Percentiles rank a stretch among this genome's conserved stretches.
phyloP scores from a whole-genome alignment of 164 flowering plant species.

The Saururus chinensis region DNA sequence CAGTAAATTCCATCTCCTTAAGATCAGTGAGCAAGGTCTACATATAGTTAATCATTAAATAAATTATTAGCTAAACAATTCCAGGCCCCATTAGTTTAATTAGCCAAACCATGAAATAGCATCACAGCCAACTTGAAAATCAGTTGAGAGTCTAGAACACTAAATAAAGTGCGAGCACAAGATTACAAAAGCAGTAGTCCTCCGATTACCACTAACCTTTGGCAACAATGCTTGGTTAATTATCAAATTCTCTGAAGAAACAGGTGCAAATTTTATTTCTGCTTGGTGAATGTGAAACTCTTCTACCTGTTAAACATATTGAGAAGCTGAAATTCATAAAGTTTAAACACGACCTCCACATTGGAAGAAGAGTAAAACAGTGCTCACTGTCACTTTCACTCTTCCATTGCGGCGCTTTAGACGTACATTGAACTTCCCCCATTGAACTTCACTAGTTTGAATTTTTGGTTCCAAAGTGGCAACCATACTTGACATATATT shows the following conservation, averaged over 20 bases:
- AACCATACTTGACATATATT: constrained; percentile 72
- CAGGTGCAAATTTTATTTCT: constrained; percentile 45
- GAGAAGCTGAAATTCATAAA: background rate
- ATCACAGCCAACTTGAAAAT: too few relatives aligned
- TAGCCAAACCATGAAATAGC: too few relatives aligned
- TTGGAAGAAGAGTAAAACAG: constrained; percentile 8
- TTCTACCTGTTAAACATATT: constrained; percentile 23
- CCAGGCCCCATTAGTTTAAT: background rate
- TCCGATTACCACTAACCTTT: constrained; percentile 31
- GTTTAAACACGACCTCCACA: background rate
- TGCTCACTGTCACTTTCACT: constrained; percentile 52
- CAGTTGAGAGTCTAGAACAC: too few relatives aligned
- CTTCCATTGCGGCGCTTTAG: constrained; percentile 89
- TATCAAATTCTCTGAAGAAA: constrained; percentile 34
- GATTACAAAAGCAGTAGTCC: background rate
- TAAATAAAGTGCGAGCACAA: background rate
- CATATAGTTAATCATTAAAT: background rate
- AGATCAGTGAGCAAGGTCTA: background rate
- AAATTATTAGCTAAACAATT: too few relatives aligned
- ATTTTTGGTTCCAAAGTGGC: constrained; percentile 51
- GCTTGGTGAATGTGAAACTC: constrained; percentile 43
- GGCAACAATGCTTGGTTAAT: constrained; percentile 52
- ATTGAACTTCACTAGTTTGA: constrained; percentile 22
- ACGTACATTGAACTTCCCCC: constrained; percentile 56
- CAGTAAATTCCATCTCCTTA: background rate